These are phyloP conservation scores for Candida berthetii DNA, from an alignment of 805 yeast genomes.

Conservation along the genomic window DNA sequence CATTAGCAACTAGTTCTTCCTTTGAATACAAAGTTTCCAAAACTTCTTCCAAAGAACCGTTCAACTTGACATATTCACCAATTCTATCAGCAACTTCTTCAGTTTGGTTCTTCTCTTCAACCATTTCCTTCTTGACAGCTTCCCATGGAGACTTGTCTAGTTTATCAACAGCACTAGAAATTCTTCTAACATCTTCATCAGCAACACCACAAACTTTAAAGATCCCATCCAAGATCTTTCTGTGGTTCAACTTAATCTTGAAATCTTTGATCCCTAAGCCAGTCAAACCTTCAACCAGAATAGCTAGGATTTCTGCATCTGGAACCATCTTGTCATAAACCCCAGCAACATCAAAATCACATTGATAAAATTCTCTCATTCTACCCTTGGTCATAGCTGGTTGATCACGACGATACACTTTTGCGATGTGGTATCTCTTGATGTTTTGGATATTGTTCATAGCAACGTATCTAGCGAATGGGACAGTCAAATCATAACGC, in stretches of 20 bases:
- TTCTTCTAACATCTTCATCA: constrained; percentile 88
- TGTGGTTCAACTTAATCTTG: constrained; percentile 89
- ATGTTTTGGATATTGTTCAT: constrained; percentile 87
- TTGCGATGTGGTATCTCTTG: constrained; percentile 95
- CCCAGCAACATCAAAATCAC: constrained; percentile 98
- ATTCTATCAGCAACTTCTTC: constrained; percentile 91
- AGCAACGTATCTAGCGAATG: constrained; percentile 96
- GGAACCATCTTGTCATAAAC: constrained; percentile 91
- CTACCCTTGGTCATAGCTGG: constrained; percentile 99
- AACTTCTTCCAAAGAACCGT: constrained; percentile 67
- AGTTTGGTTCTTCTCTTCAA: constrained; percentile 82
- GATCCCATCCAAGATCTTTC: constrained; percentile 93
- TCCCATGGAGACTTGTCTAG: constrained; percentile 96
- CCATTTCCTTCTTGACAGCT: constrained; percentile 87
- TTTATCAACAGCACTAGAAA: constrained; percentile 94
- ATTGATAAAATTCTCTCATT: constrained; percentile 99
- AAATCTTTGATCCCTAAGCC: constrained; percentile 83
- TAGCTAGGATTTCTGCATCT: constrained; percentile 82
- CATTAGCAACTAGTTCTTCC: constrained; percentile 54
- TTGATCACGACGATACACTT: constrained; percentile 98
- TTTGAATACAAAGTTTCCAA: constrained; percentile 50
- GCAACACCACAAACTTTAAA: constrained; percentile 93
- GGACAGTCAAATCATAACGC: constrained; percentile 96
- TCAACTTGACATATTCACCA: constrained; percentile 84
- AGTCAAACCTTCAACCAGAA: constrained; percentile 79